These are phyloP conservation scores for Proliferodiscus dingleyae DNA, from an alignment of 2,329 filamentous ascomycete species.

Conservation along the genomic window DNA sequence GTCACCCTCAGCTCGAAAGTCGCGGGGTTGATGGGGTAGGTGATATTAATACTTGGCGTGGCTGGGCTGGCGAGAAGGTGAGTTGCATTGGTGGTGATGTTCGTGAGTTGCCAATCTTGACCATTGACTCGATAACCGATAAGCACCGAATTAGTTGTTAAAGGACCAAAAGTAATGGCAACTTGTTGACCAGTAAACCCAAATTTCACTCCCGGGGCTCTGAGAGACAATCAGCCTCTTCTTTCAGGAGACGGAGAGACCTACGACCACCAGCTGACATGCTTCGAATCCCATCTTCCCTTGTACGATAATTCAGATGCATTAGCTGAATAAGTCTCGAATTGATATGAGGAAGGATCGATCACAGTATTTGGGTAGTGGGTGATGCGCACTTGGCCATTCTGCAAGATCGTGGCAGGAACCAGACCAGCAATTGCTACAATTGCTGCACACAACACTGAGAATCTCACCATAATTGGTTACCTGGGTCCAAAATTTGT, in stretches of 20 bases:
- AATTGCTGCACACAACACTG: conserved; percentile 1
- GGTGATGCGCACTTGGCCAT: conserved; percentile 36
- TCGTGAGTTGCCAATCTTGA: conserved; percentile 57
- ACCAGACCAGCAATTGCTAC: conserved; percentile 5
- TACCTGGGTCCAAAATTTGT: neutral
- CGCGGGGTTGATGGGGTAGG: conserved; percentile 39
- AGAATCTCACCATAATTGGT: conserved; percentile 13
- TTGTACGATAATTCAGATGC: conserved; percentile 55
- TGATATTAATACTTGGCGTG: conserved; percentile 42
- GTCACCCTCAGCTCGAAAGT: conserved; percentile 55
- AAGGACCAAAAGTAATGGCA: conserved; percentile 22
- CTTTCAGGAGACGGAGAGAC: conserved; percentile 17
- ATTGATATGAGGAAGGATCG: conserved; percentile 34
- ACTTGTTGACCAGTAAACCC: conserved; percentile 23
- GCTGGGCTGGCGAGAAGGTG: conserved; percentile 48
- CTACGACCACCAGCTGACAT: conserved; percentile 57
- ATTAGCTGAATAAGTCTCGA: conserved; percentile 46
- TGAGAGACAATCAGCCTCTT: conserved; percentile 24
- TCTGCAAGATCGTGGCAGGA: conserved; percentile 26
- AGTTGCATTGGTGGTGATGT: conserved; percentile 51
- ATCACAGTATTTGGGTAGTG: conserved; percentile 39
- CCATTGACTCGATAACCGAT: conserved; percentile 54
- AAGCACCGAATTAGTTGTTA: conserved; percentile 37
- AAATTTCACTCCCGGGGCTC: conserved; percentile 31
- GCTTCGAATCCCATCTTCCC: conserved; percentile 56